Percentiles rank a stretch among this genome's conserved stretches.
phyloP scores from a whole-genome alignment of 768 basidiomycete genomes.

The Tephrocybe sp. region DNA sequence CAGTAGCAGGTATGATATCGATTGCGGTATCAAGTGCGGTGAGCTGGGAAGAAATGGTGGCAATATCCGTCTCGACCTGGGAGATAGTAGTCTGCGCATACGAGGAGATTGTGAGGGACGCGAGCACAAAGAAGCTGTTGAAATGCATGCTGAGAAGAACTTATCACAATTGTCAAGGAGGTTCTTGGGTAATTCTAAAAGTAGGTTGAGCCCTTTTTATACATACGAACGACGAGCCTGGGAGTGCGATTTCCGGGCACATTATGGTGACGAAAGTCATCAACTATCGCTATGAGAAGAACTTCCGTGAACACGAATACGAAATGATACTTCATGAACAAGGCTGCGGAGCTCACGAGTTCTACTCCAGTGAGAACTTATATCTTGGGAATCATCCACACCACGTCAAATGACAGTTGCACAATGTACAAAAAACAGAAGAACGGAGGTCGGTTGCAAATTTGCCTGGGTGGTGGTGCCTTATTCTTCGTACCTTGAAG shows the following conservation, averaged over 20 bases:
- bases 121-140: conserved; percentile 25
- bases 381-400: no score
- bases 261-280: conserved; percentile 2
- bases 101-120: conserved; percentile 21
- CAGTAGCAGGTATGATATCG: conserved; percentile 27
- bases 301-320: not conserved
- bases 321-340: not conserved
- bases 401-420: no score
- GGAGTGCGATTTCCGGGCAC: not conserved
- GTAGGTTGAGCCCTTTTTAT: conserved; percentile 3
- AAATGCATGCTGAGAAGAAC: conserved; percentile 25
- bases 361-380: not conserved
- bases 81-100: conserved; percentile 27
- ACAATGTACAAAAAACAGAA: no score
- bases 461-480: no score
- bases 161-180: not conserved
- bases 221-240: not conserved
- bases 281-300: not conserved
- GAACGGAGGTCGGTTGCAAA: no score
- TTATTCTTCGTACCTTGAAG: no score
- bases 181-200: not conserved
- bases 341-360: conserved; percentile 1
- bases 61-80: conserved; percentile 30
- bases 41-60: conserved; percentile 23
- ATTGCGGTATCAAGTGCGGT: conserved; percentile 30